phyloP scores from a whole-genome alignment of 257 asterid genomes.

The Solanum gandarillasii region DNA sequence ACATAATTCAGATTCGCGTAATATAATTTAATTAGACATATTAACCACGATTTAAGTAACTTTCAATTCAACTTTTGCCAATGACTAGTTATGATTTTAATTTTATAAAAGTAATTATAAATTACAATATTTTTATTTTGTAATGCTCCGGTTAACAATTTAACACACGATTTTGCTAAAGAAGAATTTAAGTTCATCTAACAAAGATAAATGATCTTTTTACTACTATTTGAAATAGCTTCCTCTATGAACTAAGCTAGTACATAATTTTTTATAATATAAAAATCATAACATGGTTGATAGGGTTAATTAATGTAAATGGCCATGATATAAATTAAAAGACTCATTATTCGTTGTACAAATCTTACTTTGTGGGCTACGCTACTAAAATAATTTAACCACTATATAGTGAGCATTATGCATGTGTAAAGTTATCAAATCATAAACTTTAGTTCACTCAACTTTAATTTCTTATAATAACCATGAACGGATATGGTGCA shows the following conservation, averaged over 20 bases:
- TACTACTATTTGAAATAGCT: background rate
- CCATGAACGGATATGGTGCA: no score
- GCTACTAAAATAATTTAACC: background rate
- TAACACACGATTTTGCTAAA: background rate
- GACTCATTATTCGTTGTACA: background rate
- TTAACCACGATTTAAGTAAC: background rate
- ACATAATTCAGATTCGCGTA: background rate
- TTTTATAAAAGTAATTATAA: no score
- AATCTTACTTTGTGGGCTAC: background rate
- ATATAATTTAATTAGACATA: background rate
- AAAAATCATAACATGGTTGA: background rate
- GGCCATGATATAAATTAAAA: background rate
- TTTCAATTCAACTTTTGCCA: no score
- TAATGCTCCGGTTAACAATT: background rate
- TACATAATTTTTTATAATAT: background rate
- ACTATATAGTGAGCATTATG: background rate
- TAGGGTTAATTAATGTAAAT: background rate
- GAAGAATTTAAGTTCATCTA: background rate
- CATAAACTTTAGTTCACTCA: background rate
- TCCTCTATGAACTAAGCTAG: background rate
- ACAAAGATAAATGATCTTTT: background rate
- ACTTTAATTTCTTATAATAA: background rate
- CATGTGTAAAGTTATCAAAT: background rate
- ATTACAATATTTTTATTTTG: background rate
- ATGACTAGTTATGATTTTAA: no score